Base-by-base conservation (phyloP, 176 grass and related monocot species). In the Raddia guianensis region DNA sequence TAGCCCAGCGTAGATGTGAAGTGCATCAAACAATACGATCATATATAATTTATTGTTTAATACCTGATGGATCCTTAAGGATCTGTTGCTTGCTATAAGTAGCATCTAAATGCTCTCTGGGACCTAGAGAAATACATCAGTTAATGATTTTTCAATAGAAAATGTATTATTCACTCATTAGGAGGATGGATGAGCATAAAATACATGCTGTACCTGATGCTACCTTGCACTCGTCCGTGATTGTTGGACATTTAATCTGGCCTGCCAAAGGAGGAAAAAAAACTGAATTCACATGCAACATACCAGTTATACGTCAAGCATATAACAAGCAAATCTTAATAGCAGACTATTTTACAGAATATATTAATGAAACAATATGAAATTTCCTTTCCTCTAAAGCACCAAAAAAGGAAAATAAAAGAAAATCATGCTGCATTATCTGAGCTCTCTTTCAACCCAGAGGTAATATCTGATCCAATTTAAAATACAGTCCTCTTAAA, bases 31-130 rank as follows among this genome's bases (percentile, higher is more conserved):
- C 68, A 57, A 58, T 64, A 69, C 49, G 59, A 70, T 34, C 5
- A 58, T 50, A 76, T 20, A 66, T 72, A 27, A 27, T 27, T 27
- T 27, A 27, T 27, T 27, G 27, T 27, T 62, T 62, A 62, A 12
- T 68, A 89, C 87, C 87, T 85, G 82, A 80, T 76, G 64, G 57
- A 43, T 81, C 82, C 57, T 58, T 85, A 43, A 50, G 56, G 70
- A 51, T 85, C 33, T 70, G 63, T 20, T 75, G 76, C 49, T 76
- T 73, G 45, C 76, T 64, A 80, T 57, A 70, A 80, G 54, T 40
- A 70, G 77, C 16, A 71, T 81, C 63, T 75, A 64, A 58, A 55
- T 80, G 63, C 21, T 49, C 76, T 65, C n/a, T 42, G 12, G 21
- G 14, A 42, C 63, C 87, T 89, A 61, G 33, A 46, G 15, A 70